phyloP scores from a whole-genome alignment of 768 basidiomycete genomes.

The Tulasnella sp. region DNA sequence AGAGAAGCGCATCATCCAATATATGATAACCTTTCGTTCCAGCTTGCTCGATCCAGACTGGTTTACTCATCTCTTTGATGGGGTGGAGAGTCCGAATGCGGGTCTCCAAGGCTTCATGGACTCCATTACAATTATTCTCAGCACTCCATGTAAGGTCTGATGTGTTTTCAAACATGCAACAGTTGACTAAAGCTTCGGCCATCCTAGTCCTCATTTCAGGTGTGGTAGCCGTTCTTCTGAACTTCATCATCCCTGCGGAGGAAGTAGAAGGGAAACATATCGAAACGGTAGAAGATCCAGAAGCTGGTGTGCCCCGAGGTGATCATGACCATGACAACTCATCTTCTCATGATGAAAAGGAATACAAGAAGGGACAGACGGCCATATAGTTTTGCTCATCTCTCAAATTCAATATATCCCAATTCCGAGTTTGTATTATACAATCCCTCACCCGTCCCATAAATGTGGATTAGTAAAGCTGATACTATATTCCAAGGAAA shows the following conservation, averaged over 20 bases:
- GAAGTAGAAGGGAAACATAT: background rate
- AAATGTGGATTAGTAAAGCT: too few species aligned
- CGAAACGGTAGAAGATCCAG: too few species aligned
- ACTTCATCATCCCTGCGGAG: constrained; percentile 40
- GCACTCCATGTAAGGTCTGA: constrained; percentile 57
- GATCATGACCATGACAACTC: too few species aligned
- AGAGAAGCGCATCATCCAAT: constrained; percentile 57
- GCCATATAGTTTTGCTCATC: too few species aligned
- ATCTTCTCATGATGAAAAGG: too few species aligned
- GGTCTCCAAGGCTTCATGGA: constrained; percentile 57
- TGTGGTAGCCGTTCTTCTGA: constrained; percentile 44
- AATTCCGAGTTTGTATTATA: too few species aligned
- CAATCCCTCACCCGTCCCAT: too few species aligned
- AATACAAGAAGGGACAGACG: too few species aligned
- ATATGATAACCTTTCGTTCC: constrained; percentile 53
- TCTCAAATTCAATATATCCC: too few species aligned
- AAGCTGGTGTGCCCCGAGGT: too few species aligned
- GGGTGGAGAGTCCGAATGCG: constrained; percentile 37
- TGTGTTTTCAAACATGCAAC: background rate
- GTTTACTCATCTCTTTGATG: constrained; percentile 57
- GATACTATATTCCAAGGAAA: too few species aligned
- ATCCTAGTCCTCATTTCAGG: constrained; percentile 42
- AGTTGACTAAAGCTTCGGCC: background rate
- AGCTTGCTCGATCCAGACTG: constrained; percentile 53
- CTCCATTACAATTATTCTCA: constrained; percentile 67